Base-by-base conservation (phyloP, 2,329 filamentous ascomycete genomes). In the Plectosphaerella sp. region DNA sequence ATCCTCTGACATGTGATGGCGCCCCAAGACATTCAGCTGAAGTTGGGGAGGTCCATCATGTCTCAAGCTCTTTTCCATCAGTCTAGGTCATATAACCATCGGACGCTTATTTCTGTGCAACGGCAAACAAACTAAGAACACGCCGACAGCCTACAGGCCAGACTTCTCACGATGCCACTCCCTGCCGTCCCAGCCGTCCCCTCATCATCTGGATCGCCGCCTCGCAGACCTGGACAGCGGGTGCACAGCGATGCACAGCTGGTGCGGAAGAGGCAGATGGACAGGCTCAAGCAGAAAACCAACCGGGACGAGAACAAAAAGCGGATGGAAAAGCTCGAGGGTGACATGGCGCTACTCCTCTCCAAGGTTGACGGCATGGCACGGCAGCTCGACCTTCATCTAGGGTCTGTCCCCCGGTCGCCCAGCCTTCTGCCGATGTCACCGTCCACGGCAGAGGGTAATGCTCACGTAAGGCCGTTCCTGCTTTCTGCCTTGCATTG, bases 281-380 rank as follows among this genome's bases (percentile, higher is more conserved):
- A 64, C 36, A 57, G 56, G 45, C 43, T 62, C 47, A 64, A 63
- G 41, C 62, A 64, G 48, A 59, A 55, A 15, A 53, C 58, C 45
- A 64, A 63, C 46, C 55, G 62, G 0, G 58, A 59, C 24, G 59
- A 64, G 49, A 61, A 58, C 50, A 64, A 64, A 48, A 36, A 48
- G 1, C 57, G 62, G 1, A 58, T 64, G 52, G 60, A 64, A 39
- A 55, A 59, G 7, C 62, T 64, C 51, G 62, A 64, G 35, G 54
- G 57, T 2, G 61, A 64, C 47, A 56, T 64, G 24, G 51, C 58
- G 1, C 51, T 57, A 45, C 60, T 63, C 25, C 52, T 59, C 18
- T 55, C 54, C 45, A 58, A 54, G 37, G 57, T 62, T 15, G 58
- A 56, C 28, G 54, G 54, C 24, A 49, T 62, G 7, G 48, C 58